Evolutionary conservation across 257 asterid species (phyloP).

Genomic region (Scutellaria minor): DNA sequence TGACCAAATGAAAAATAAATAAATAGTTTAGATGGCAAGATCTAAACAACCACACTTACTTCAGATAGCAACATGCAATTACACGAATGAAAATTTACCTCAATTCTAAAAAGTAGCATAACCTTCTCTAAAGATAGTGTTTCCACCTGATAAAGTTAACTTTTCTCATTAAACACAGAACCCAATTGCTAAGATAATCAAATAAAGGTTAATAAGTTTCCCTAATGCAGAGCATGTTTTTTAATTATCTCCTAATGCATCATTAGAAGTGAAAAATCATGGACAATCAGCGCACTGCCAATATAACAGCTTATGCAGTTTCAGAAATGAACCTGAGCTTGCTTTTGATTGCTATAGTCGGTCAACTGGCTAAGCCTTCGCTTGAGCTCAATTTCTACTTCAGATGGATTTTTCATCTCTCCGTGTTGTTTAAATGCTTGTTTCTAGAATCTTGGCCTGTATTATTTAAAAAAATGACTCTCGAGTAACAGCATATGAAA

Average conservation of each 20-base stretch:
- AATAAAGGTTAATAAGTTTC: neutral
- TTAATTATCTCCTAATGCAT: slow-evolving; percentile 16
- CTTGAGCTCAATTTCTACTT: slow-evolving; percentile 91
- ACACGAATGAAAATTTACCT: slow-evolving; percentile 53
- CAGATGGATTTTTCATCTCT: slow-evolving; percentile 70
- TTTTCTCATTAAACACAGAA: slow-evolving; percentile 30
- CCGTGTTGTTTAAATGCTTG: slow-evolving; percentile 65
- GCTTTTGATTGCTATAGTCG: slow-evolving; percentile 89
- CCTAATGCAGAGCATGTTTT: slow-evolving; percentile 3
- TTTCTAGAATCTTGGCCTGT: slow-evolving; percentile 77
- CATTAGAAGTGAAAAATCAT: neutral
- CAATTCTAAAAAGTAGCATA: slow-evolving; percentile 69
- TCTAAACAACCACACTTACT: too few relatives aligned
- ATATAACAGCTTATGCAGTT: slow-evolving; percentile 23
- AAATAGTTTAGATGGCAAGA: too few relatives aligned
- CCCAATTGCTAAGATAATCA: slow-evolving; percentile 6
- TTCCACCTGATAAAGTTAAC: slow-evolving; percentile 70
- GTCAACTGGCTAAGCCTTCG: slow-evolving; percentile 89
- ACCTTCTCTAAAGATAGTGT: slow-evolving; percentile 88
- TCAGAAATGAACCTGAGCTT: slow-evolving; percentile 76
- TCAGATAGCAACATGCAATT: too few relatives aligned
- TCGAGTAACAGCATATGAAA: slow-evolving; percentile 16
- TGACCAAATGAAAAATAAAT: too few relatives aligned
- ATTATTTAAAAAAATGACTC: slow-evolving; percentile 28
- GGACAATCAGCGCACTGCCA: neutral